Conservation (phyloP, 495 filamentous ascomycete species). For the Xylaria intraflava region DNA sequence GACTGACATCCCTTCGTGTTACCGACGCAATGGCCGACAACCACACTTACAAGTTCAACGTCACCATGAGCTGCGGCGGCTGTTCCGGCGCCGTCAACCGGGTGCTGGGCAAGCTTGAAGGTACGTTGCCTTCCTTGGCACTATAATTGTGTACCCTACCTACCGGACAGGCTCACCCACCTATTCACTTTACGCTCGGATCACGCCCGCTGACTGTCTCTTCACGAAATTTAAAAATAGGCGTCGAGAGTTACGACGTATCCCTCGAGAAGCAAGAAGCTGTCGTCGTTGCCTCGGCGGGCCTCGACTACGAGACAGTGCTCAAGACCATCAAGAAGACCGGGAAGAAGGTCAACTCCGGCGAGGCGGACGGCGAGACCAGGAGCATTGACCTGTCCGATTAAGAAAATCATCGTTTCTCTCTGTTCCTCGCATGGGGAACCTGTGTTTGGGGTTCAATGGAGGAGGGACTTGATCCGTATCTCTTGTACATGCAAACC, state of each 20-base stretch:
- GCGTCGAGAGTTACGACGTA: slow-evolving; percentile 79
- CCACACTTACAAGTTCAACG: slow-evolving; percentile 60
- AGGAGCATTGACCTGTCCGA: slow-evolving; percentile 40
- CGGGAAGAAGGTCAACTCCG: slow-evolving; percentile 78
- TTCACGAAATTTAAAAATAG: slow-evolving; percentile 43
- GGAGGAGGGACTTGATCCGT: neutral
- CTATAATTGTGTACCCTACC: neutral
- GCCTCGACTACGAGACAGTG: slow-evolving; percentile 69
- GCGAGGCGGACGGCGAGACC: slow-evolving; percentile 52
- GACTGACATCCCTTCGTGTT: neutral
- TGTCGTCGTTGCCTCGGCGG: slow-evolving; percentile 55
- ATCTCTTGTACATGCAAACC: neutral
- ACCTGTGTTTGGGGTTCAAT: neutral
- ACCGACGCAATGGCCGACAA: slow-evolving; percentile 38
- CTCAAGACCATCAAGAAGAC: slow-evolving; percentile 90
- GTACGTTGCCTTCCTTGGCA: slow-evolving; percentile 39
- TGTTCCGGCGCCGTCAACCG: slow-evolving; percentile 66
- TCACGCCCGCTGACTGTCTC: neutral
- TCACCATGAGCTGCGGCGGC: slow-evolving; percentile 60
- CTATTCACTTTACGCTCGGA: neutral
- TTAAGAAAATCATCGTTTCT: neutral
- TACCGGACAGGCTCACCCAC: neutral
- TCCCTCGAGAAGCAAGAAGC: slow-evolving; percentile 79
- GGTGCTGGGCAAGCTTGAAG: slow-evolving; percentile 92
- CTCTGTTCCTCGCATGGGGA: neutral